Conservation (phyloP, 345 rosid genomes). For the Hypericum perforatum region DNA sequence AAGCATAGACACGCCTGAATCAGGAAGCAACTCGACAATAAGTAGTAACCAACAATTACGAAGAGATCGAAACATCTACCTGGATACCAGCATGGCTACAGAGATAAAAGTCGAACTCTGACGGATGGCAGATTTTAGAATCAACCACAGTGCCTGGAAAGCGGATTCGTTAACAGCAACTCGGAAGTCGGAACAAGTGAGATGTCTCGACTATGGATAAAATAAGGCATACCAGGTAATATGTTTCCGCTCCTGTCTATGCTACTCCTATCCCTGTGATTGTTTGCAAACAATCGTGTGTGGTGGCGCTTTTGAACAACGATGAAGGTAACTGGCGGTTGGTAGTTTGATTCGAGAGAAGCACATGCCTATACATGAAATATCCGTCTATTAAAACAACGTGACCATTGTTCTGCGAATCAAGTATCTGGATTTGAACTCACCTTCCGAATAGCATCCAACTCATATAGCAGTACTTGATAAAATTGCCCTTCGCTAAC, state of each 20-base stretch:
- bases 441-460: slow-evolving; percentile 82
- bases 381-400: slow-evolving; percentile 8
- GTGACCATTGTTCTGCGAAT: neutral
- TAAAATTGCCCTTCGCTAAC: slow-evolving; percentile 98
- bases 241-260: slow-evolving; percentile 84
- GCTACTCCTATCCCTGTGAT: slow-evolving; percentile 88
- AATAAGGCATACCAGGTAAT: slow-evolving; percentile 54
- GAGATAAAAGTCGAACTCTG: slow-evolving; percentile 92
- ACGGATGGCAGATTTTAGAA: slow-evolving; percentile 89
- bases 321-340: slow-evolving; percentile 95
- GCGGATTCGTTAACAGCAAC: neutral
- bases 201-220: neutral
- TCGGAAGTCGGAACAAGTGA: neutral
- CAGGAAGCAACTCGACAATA: neutral
- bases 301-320: slow-evolving; percentile 97
- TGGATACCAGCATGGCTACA: slow-evolving; percentile 99
- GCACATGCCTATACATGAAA: slow-evolving; percentile 63
- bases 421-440: neutral
- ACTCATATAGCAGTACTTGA: slow-evolving; percentile 73
- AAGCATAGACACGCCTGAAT: neutral
- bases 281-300: slow-evolving; percentile 86
- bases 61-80: slow-evolving; percentile 30
- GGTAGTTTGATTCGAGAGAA: slow-evolving; percentile 94
- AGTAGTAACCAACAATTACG: neutral
- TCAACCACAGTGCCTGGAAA: slow-evolving; percentile 87